Conservation (phyloP, 805 yeast species). For the Scheffersomyces ergatensis region DNA sequence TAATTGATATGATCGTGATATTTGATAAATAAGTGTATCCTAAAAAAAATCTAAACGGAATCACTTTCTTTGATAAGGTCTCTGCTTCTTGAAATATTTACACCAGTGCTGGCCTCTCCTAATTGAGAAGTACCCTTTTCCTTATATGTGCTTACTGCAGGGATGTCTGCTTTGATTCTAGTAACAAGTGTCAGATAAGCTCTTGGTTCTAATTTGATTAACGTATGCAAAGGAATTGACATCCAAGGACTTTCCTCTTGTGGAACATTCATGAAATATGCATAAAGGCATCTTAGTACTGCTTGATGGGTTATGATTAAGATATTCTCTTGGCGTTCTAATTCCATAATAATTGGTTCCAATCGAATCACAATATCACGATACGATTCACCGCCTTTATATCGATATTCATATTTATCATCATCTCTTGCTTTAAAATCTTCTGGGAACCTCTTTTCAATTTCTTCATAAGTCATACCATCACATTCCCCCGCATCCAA, state of each 20-base stretch:
- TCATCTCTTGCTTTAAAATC: conserved; percentile 96
- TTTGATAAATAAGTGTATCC: too few relatives aligned
- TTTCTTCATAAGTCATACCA: conserved; percentile 94
- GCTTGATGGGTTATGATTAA: conserved; percentile 97
- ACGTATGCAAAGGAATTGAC: conserved; percentile 95
- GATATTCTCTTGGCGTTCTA: conserved; percentile 95
- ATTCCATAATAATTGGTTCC: conserved; percentile 97
- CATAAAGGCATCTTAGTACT: conserved; percentile 91
- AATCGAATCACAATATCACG: conserved; percentile 91
- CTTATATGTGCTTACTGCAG: conserved; percentile 96
- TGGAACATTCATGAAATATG: conserved; percentile 97
- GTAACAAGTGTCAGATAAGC: conserved; percentile 89
- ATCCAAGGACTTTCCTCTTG: conserved; percentile 98
- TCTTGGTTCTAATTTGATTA: conserved; percentile 91
- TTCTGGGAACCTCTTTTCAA: conserved; percentile 80
- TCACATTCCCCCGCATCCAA: conserved; percentile 97
- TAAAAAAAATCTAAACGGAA: conserved; percentile 1
- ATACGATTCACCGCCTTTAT: conserved; percentile 96
- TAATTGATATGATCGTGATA: too few relatives aligned
- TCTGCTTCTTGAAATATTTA: conserved; percentile 42
- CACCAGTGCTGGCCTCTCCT: conserved; percentile 45
- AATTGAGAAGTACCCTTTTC: conserved; percentile 83
- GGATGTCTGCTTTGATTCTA: conserved; percentile 90
- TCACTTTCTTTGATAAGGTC: conserved; percentile 45
- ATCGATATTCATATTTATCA: conserved; percentile 91